These are phyloP conservation scores for Cucumis variabilis DNA, from an alignment of 331 rosid genomes.

Conservation along the genomic window DNA sequence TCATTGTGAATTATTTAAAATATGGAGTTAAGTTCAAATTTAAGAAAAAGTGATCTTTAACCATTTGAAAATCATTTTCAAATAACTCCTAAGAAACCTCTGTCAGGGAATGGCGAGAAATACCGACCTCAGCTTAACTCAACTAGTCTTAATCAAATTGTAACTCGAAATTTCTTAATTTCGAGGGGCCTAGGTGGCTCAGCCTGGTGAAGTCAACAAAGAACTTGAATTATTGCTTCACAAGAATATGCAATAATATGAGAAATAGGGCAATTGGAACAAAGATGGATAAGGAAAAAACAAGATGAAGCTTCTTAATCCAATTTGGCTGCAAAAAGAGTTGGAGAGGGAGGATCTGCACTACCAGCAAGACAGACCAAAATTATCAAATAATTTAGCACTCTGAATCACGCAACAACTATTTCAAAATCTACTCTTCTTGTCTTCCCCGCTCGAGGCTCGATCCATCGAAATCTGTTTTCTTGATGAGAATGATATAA, in stretches of 20 bases:
- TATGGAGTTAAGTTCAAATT: no score
- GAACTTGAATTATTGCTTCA: no score
- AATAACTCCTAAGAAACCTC: no score
- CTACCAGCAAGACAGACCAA: neutral
- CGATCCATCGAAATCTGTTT: neutral
- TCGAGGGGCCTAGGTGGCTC: neutral
- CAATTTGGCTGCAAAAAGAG: neutral
- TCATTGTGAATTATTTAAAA: no score
- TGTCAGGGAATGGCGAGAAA: no score
- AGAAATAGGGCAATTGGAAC: neutral
- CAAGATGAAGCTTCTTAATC: conserved; percentile 15
- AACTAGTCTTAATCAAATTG: no score
- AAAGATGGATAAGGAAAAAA: neutral
- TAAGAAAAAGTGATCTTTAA: no score
- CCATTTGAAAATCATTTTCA: no score
- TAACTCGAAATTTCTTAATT: neutral
- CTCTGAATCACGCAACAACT: neutral
- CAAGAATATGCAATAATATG: no score
- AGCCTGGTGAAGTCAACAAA: neutral
- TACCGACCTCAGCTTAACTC: neutral
- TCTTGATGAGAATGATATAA: neutral
- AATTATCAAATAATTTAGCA: neutral
- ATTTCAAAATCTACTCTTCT: neutral
- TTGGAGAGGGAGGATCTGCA: neutral
- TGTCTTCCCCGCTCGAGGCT: neutral